Evolutionary conservation across 768 basidiomycete genomes (phyloP), one percentile per base, ranked within the genome.

Genomic region (Sarcodon aspratus): DNA sequence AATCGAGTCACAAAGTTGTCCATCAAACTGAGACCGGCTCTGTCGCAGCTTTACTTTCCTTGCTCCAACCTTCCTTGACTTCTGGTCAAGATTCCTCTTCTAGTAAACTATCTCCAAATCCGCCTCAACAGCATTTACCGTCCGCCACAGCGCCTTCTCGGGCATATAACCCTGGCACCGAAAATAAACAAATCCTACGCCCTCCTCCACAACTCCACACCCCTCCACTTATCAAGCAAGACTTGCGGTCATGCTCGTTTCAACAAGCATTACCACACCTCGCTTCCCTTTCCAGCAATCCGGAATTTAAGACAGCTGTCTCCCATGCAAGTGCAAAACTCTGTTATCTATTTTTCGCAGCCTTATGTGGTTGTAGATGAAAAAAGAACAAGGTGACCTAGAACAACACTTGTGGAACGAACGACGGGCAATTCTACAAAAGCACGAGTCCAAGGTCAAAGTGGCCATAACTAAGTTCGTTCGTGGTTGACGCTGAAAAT

Each of bases 321-420:
- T 64, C 63, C 38, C 71, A 75, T 65, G 86, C 84, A 64, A 34
- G 64, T 54, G 9, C 9, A 9, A 7, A 36, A 18, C 9, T 33
- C 32, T 42, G 1, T 15, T 35, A 27, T 31, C 15, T 17, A 9
- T 33, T 18, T 33, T 32, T 49, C 31, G 32, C 35, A 18, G 31
- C 46, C 17, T 13, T 9, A 17, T 15, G 33, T 9, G 44, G 15
- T 38, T 45, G 17, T 57, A 88, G 88, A 67, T 92, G 57, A 84
- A 78, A 62, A 63, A 74, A 47, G 82, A 85, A 45, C 89, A 92
- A 65, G 69, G 79, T 48, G 68, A 70, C 18, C 67, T 90, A 33
- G 89, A 92, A 61, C 72, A 66, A 52, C 72, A 71, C 50, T 62
- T 90, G 34, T 88, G 77, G 79, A 70, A 76, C 50, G 85, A 85